Evolutionary conservation across 2,329 filamentous ascomycete species (phyloP).

Genomic region (Pseudogymnoascus sp.): DNA sequence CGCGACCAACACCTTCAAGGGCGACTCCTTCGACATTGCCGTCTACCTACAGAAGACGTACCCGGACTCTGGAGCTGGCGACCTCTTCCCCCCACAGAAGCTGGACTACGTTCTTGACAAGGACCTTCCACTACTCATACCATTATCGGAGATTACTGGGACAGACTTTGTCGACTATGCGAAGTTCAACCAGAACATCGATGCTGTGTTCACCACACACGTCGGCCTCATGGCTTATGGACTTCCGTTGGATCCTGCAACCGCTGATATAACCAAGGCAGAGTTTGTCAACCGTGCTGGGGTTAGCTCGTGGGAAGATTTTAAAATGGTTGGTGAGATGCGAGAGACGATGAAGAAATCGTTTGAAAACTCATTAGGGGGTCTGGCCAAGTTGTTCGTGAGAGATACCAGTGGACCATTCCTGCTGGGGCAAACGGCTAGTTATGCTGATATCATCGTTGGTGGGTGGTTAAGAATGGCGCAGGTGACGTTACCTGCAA

Average conservation of each 20-base stretch:
- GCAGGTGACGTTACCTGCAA: slow-evolving; percentile 6
- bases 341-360: slow-evolving; percentile 24
- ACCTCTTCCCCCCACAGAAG: slow-evolving; percentile 36
- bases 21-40: slow-evolving; percentile 61
- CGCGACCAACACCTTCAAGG: slow-evolving; percentile 34
- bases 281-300: slow-evolving; percentile 42
- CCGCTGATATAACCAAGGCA: slow-evolving; percentile 35
- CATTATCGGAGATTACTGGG: slow-evolving; percentile 30
- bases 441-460: slow-evolving; percentile 37
- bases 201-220: slow-evolving; percentile 44
- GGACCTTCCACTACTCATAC: slow-evolving; percentile 27
- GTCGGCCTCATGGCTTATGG: slow-evolving; percentile 32
- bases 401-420: slow-evolving; percentile 27
- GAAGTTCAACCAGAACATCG: slow-evolving; percentile 46
- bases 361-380: slow-evolving; percentile 21
- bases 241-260: slow-evolving; percentile 43
- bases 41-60: slow-evolving; percentile 47
- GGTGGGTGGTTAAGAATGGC: slow-evolving; percentile 34
- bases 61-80: slow-evolving; percentile 35
- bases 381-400: slow-evolving; percentile 28
- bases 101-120: slow-evolving; percentile 34
- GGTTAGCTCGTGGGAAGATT: slow-evolving; percentile 36
- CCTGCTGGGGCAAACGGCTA: slow-evolving; percentile 22
- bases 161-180: slow-evolving; percentile 27
- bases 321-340: slow-evolving; percentile 22